Evolutionary conservation across 345 rosid genomes (phyloP).

Genomic region (Pistacia integerrima): DNA sequence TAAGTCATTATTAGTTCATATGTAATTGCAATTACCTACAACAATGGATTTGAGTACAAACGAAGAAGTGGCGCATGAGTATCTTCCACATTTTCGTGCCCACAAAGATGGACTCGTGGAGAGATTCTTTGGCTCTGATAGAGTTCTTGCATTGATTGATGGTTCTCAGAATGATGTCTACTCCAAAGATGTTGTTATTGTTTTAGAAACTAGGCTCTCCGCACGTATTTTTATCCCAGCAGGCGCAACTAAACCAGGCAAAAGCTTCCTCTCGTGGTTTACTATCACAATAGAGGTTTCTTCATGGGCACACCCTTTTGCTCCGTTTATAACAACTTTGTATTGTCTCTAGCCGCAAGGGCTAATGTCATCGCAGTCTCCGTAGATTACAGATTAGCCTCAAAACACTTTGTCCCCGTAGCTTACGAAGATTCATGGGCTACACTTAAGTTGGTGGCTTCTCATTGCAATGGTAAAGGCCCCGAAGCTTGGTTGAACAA

Average conservation of each 20-base stretch:
- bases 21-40: not conserved
- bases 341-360: slow-evolving; percentile 20
- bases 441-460: slow-evolving; percentile 40
- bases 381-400: slow-evolving; percentile 42
- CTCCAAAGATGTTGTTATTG: slow-evolving; percentile 32
- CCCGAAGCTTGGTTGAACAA: slow-evolving; percentile 38
- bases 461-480: slow-evolving; percentile 29
- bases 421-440: slow-evolving; percentile 48
- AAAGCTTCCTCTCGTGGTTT: slow-evolving; percentile 40
- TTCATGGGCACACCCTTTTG: slow-evolving; percentile 27
- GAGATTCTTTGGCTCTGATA: slow-evolving; percentile 28
- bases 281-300: slow-evolving; percentile 46
- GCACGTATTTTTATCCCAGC: slow-evolving; percentile 39
- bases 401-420: slow-evolving; percentile 35
- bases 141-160: slow-evolving; percentile 26
- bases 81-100: slow-evolving; percentile 22
- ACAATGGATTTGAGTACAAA: not conserved
- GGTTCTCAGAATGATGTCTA: slow-evolving; percentile 34
- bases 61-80: slow-evolving; percentile 16
- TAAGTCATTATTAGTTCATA: not conserved
- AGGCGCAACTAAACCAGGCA: not conserved
- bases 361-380: slow-evolving; percentile 34
- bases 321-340: slow-evolving; percentile 24
- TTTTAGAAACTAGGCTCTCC: slow-evolving; percentile 20
- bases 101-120: slow-evolving; percentile 37